Conservation (phyloP, 331 rosid genomes). For the Pyracantha coccinea region DNA sequence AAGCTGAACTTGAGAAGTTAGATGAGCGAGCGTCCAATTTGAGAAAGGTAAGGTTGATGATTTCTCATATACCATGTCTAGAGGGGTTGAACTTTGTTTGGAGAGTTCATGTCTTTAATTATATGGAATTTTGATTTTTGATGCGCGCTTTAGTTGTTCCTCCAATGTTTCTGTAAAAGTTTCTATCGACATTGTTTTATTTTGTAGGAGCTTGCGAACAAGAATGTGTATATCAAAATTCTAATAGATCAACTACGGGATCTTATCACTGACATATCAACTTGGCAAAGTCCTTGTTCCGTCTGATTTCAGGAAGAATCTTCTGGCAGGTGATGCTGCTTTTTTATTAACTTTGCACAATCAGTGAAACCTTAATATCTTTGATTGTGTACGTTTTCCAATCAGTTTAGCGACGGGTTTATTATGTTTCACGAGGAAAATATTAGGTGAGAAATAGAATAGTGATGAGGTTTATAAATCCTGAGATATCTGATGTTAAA, state of each 20-base stretch:
- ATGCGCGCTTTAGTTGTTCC: background rate
- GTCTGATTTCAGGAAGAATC: conserved; percentile 25
- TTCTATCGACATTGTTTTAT: background rate
- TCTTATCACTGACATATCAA: conserved; percentile 74
- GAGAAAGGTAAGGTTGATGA: conserved; percentile 42
- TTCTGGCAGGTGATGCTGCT: background rate
- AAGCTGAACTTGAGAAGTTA: conserved; percentile 63
- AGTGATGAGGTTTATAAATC: background rate
- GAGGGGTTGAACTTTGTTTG: background rate
- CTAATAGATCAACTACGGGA: conserved; percentile 80
- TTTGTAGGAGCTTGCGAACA: conserved; percentile 66
- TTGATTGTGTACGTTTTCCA: background rate
- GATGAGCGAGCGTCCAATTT: conserved; percentile 62
- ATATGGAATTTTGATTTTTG: background rate
- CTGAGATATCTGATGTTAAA: background rate
- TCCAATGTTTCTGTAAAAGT: background rate
- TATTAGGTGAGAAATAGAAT: background rate
- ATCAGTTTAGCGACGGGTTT: background rate
- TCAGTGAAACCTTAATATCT: background rate
- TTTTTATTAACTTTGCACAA: background rate
- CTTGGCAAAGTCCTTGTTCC: conserved; percentile 90
- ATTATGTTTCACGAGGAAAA: background rate
- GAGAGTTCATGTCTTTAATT: background rate
- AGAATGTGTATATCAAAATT: conserved; percentile 61
- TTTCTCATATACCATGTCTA: background rate